Base-by-base conservation (phyloP, 2,329 filamentous ascomycete species). In the Alternaria sp. region DNA sequence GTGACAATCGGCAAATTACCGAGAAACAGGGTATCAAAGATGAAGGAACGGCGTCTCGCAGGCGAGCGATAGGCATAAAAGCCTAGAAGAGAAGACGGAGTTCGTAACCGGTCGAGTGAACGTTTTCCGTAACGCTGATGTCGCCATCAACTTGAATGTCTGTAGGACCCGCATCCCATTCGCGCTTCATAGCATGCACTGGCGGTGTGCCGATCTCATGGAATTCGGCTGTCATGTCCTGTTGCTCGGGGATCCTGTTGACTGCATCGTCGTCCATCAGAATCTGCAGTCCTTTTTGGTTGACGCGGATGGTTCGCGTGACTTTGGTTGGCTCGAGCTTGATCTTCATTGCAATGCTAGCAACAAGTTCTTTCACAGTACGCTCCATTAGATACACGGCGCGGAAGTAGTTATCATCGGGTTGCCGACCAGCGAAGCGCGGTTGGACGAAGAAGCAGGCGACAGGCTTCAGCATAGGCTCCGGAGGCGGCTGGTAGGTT, bases 201-300 rank as follows among this genome's bases (percentile, higher is more conserved):
- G 81, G 75, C 28, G 74, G 69, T n/a, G 57, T 81, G 66, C 66
- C 69, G 44, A 91, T 83, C 68, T 95, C 89, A 58, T 91, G 85
- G 59, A 89, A 87, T 69, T 90, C 88, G 42, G 86, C 86, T 38
- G 85, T 82, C 90, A 98, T 95, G 73, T 97, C 94, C 78, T 98
- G 93, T 32, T 93, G 94, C 80, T 99, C 95, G 2, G 88, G 87
- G 53, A 98, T 83, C 76, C 94, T 91, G 44, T 87, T 86, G 32
- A 98, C 87, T 48, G 96, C 89, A 64, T 97, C 93, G 72, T 98
- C 93, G 72, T 98, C 95, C 69, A 98, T 86, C 73, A 96, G 88
- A 56, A 98, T 88, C 71, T 93, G 88, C 1, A 97, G 80, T 0
- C 93, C 93, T 65, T 89, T 88, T 14, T 88, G 84, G 42, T 92